Base-by-base conservation (phyloP, 2,329 filamentous ascomycete species). In the Davidsoniella neocaledoniae region DNA sequence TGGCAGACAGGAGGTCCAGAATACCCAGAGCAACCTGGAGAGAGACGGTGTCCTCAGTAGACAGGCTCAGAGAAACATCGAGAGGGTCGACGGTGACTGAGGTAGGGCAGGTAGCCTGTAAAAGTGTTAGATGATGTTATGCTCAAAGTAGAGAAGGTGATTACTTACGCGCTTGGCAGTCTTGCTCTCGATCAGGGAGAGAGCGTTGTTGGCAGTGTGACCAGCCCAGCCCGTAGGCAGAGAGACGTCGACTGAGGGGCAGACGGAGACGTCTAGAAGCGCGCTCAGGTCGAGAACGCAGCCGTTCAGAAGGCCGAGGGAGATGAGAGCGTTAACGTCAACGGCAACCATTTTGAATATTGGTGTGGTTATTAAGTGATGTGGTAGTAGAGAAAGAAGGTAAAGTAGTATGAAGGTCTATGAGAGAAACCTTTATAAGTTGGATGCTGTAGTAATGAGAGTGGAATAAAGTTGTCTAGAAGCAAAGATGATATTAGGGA, bases 281-380 rank as follows among this genome's bases (percentile, higher is more conserved):
- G 43, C 43, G 19, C 38, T 47, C 5, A 53, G 43, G 40, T 53
- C 44, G 36, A 53, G 36, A 6, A 50, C 16, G 25, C 51, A 53
- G 29, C 43, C 47, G 33, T 49, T 50, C 38, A 53, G 43, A 16
- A 53, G 48, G 16, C 51, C 51, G 14, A 49, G 48, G n/a, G 42
- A 36, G 40, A 36, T 8, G 29, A 53, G 43, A 19, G 45, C 33
- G 37, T 40, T 43, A 38, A 44, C 29, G 23, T 39, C 23, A 29
- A 53, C 25, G 21, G 51, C 51, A 50, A 53, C 51, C 51, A 53
- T 53, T 53, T 43, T 53, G 51, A 48, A 37, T 41, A 4, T 21
- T 17, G 10, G 0, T 39, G 33, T n/a, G 39, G 14, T 26, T 23
- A 43, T 26, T 47, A 23, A 16, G 6, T 14, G 25, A 19, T 47